Evolutionary conservation across 2,329 filamentous ascomycete species (phyloP).

Genomic region (Nothophoma quercina): DNA sequence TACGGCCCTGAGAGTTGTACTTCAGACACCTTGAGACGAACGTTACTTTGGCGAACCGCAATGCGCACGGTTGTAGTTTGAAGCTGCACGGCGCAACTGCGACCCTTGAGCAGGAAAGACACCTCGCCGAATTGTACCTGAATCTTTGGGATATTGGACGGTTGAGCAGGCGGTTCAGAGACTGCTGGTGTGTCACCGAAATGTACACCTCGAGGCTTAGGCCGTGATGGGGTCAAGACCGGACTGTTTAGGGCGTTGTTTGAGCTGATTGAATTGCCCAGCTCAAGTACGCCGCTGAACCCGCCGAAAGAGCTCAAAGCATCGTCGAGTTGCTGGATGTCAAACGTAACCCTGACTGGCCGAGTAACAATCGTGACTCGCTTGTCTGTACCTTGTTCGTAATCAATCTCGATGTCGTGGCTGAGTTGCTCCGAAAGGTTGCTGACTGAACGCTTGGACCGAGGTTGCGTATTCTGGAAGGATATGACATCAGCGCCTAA

Average conservation of each 20-base stretch:
- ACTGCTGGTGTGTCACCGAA: constrained; percentile 60
- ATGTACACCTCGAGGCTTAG: constrained; percentile 59
- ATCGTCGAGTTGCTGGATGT: constrained; percentile 83
- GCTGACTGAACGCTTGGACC: constrained; percentile 33
- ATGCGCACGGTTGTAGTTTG: constrained; percentile 84
- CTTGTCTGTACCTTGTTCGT: constrained; percentile 38
- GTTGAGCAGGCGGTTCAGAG: constrained; percentile 20
- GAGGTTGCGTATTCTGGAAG: constrained; percentile 52
- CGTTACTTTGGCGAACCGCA: constrained; percentile 74
- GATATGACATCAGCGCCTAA: constrained; percentile 59
- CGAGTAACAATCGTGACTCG: constrained; percentile 74
- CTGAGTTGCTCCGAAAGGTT: constrained; percentile 34
- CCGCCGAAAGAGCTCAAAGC: constrained; percentile 90
- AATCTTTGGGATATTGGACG: constrained; percentile 63
- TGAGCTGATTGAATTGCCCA: constrained; percentile 83
- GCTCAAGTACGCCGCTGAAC: constrained; percentile 86
- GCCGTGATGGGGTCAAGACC: constrained; percentile 38
- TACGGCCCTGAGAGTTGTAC: constrained; percentile 78
- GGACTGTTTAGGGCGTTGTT: constrained; percentile 62
- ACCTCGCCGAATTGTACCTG: constrained; percentile 80
- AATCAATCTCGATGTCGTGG: constrained; percentile 45
- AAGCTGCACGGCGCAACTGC: constrained; percentile 75
- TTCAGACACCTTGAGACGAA: constrained; percentile 77
- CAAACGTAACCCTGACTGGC: constrained; percentile 76
- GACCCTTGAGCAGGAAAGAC: constrained; percentile 77